These are phyloP conservation scores for Podaxis pistillaris DNA, from an alignment of 768 basidiomycete species.

Conservation along the genomic window DNA sequence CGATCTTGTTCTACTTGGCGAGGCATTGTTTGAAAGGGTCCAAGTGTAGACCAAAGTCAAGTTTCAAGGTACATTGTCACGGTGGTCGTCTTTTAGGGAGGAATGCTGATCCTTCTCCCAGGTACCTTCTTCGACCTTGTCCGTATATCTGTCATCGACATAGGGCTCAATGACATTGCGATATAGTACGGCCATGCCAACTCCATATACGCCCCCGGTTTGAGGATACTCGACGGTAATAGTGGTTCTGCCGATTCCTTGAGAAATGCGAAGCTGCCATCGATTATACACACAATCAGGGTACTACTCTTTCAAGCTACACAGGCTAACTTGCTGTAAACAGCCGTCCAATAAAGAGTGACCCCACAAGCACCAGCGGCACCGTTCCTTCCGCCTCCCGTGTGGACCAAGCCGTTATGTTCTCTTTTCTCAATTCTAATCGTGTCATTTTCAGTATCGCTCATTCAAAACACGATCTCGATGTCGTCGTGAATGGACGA, in stretches of 20 bases:
- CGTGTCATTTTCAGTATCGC: neutral
- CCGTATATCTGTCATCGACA: neutral
- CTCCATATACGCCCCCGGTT: slow-evolving; percentile 46
- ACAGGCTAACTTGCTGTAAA: neutral
- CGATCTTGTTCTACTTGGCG: slow-evolving; percentile 46
- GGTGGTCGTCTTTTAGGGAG: neutral
- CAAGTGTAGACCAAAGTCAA: slow-evolving; percentile 48
- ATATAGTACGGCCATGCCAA: slow-evolving; percentile 48
- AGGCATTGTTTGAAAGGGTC: slow-evolving; percentile 46
- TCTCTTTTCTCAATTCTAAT: neutral
- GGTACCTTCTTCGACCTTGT: slow-evolving; percentile 39
- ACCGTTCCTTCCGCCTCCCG: slow-evolving; percentile 48
- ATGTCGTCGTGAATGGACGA: slow-evolving; percentile 47
- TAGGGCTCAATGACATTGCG: neutral
- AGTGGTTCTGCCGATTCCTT: slow-evolving; percentile 49
- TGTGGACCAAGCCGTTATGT: slow-evolving; percentile 45
- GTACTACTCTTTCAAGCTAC: slow-evolving; percentile 17
- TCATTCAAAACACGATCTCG: slow-evolving; percentile 42
- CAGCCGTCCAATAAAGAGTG: slow-evolving; percentile 44
- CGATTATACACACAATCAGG: slow-evolving; percentile 49
- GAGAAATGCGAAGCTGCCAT: slow-evolving; percentile 42
- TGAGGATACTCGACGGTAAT: slow-evolving; percentile 48
- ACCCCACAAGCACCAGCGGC: slow-evolving; percentile 48
- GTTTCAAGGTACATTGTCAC: slow-evolving; percentile 30
- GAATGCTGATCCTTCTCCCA: slow-evolving; percentile 6